Evolutionary conservation across 768 basidiomycete genomes (phyloP).

Genomic region (Suillus lakei): DNA sequence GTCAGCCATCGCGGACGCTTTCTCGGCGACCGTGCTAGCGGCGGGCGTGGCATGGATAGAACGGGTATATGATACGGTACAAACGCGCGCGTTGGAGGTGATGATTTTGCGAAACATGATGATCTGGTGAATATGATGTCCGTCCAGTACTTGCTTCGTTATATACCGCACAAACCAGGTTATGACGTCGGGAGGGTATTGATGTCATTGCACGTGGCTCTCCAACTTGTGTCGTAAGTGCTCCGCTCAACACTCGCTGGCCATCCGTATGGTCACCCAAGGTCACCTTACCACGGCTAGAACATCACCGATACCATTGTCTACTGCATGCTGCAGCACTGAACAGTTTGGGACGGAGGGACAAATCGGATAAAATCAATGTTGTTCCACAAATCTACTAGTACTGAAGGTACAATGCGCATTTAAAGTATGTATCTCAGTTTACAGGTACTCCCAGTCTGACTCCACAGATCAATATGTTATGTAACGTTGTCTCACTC

Average conservation of each 20-base stretch:
- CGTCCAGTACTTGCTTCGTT: not conserved
- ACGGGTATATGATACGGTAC: slow-evolving; percentile 13
- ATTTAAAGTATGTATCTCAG: not conserved
- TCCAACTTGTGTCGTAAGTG: not conserved
- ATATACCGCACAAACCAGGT: not conserved
- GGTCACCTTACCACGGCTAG: not conserved
- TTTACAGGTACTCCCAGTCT: not conserved
- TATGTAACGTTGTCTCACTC: not conserved
- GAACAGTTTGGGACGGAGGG: too few species aligned
- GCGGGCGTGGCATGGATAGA: slow-evolving; percentile 36
- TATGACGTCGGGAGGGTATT: slow-evolving; percentile 11
- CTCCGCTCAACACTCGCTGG: too few species aligned
- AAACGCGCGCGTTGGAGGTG: slow-evolving; percentile 1
- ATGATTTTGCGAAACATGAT: slow-evolving; percentile 2
- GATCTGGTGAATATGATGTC: not conserved
- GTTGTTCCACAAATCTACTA: too few species aligned
- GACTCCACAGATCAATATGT: not conserved
- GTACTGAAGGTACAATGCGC: too few species aligned
- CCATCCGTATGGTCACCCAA: too few species aligned
- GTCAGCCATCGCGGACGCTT: slow-evolving; percentile 42
- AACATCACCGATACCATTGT: not conserved
- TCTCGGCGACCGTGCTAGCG: slow-evolving; percentile 40
- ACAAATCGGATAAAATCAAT: slow-evolving; percentile 22
- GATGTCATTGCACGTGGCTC: slow-evolving; percentile 13
- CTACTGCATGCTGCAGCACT: too few species aligned